Conservation (phyloP, 1,284 basidiomycete genomes). For the Mycosarcoma maydis region DNA sequence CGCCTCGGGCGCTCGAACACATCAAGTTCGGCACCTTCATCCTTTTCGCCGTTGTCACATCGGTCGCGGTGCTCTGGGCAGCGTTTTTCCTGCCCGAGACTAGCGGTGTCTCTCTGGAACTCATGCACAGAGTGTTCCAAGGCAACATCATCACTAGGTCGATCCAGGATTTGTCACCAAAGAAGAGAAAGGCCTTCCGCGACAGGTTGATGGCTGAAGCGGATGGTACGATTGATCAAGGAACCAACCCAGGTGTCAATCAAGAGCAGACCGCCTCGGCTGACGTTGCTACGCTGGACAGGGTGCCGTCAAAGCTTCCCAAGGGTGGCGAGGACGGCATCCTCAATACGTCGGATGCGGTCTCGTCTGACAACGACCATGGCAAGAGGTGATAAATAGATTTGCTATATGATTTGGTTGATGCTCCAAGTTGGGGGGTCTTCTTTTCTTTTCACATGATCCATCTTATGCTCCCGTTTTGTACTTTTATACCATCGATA, state of each 20-base stretch:
- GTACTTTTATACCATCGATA: slow-evolving; percentile 13
- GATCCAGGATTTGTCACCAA: slow-evolving; percentile 48
- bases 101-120: slow-evolving; percentile 59
- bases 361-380: slow-evolving; percentile 13
- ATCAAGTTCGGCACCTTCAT: slow-evolving; percentile 64
- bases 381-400: slow-evolving; percentile 12
- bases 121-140: slow-evolving; percentile 56
- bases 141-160: slow-evolving; percentile 59
- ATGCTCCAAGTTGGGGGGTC: too few species aligned
- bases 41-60: slow-evolving; percentile 54
- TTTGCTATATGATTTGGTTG: too few species aligned
- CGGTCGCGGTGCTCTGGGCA: slow-evolving; percentile 57
- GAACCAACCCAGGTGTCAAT: neutral
- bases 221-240: slow-evolving; percentile 31
- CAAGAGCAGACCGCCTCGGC: neutral
- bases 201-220: slow-evolving; percentile 33
- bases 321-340: slow-evolving; percentile 18
- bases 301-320: slow-evolving; percentile 11
- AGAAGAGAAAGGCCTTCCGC: slow-evolving; percentile 40
- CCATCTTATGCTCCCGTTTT: too few species aligned
- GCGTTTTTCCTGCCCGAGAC: slow-evolving; percentile 61
- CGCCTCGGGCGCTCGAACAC: slow-evolving; percentile 55
- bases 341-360: slow-evolving; percentile 16
- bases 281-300: slow-evolving; percentile 15
- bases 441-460: too few species aligned